These are phyloP conservation scores for Dichotomocladium elegans DNA, from an alignment of 371 early-diverging fungal species.

Conservation along the genomic window DNA sequence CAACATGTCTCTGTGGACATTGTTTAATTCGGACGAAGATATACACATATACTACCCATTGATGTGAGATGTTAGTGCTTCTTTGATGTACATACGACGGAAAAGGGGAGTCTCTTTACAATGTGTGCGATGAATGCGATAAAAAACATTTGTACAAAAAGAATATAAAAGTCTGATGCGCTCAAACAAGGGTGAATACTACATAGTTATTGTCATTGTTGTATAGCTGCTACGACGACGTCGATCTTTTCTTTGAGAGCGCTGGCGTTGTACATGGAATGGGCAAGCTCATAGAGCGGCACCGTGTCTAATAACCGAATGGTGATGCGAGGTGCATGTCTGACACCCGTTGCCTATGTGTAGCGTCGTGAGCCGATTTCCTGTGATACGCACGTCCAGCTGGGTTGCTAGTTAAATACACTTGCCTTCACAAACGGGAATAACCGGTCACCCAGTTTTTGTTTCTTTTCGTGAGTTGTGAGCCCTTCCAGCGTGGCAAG, in stretches of 20 bases:
- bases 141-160: background rate
- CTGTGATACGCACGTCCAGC: background rate
- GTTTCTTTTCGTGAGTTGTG: slow-evolving; percentile 29
- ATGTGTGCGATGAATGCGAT: no score
- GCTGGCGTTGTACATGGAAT: slow-evolving; percentile 39
- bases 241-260: slow-evolving; percentile 33
- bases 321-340: slow-evolving; percentile 35
- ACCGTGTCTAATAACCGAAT: slow-evolving; percentile 48
- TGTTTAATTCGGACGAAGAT: no score
- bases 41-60: no score
- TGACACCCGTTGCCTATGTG: slow-evolving; percentile 10
- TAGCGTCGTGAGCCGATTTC: background rate
- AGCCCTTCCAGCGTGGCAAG: slow-evolving; percentile 21
- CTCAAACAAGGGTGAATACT: no score
- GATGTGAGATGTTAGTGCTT: no score
- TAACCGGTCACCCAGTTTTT: slow-evolving; percentile 33
- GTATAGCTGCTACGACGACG: slow-evolving; percentile 13
- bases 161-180: no score
- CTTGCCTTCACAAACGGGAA: slow-evolving; percentile 40
- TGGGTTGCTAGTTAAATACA: background rate
- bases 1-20: no score
- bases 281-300: slow-evolving; percentile 39
- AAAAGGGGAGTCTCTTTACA: no score
- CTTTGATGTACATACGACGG: no score
- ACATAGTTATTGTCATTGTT: background rate